These are phyloP conservation scores for Cladosporium sp. DNA, from an alignment of 2,329 filamentous ascomycete species.

Conservation along the genomic window DNA sequence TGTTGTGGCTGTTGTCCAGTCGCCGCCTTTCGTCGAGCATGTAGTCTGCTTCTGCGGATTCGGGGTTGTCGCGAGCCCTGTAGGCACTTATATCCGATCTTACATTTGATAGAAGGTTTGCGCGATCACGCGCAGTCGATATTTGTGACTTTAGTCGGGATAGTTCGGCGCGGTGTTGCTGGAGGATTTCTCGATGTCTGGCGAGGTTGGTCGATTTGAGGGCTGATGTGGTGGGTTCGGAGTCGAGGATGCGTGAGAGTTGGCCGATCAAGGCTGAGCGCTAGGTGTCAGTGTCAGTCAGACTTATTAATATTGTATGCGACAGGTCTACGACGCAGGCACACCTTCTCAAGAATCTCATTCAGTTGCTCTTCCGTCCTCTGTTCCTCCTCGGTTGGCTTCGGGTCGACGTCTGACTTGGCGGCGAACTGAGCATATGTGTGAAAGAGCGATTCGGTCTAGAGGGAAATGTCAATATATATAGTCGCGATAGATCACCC, in stretches of 20 bases:
- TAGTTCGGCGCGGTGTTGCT: conserved; percentile 83
- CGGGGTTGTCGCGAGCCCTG: conserved; percentile 69
- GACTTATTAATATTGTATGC: neutral
- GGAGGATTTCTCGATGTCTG: conserved; percentile 85
- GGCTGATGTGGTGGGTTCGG: conserved; percentile 86
- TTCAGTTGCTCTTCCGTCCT: conserved; percentile 78
- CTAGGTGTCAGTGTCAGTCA: conserved; percentile 49
- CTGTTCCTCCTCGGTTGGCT: conserved; percentile 82
- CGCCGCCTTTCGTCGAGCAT: conserved; percentile 88
- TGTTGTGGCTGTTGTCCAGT: conserved; percentile 85
- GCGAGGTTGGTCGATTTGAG: conserved; percentile 96
- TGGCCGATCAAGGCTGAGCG: conserved; percentile 80
- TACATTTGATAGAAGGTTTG: conserved; percentile 87
- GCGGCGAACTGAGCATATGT: conserved; percentile 89
- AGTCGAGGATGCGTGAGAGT: conserved; percentile 86
- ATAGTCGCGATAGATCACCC: conserved; percentile 11
- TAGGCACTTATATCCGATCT: conserved; percentile 91
- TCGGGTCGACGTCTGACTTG: conserved; percentile 73
- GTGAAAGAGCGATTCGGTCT: conserved; percentile 85
- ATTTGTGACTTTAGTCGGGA: conserved; percentile 72
- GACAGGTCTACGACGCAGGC: conserved; percentile 20
- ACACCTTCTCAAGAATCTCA: conserved; percentile 80
- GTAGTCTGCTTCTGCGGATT: conserved; percentile 86
- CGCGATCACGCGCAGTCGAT: conserved; percentile 76
- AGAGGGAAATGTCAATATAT: conserved; percentile 28